phyloP scores from a whole-genome alignment of 176 grass and related monocot genomes.

The Rhipidocladum racemiflorum region DNA sequence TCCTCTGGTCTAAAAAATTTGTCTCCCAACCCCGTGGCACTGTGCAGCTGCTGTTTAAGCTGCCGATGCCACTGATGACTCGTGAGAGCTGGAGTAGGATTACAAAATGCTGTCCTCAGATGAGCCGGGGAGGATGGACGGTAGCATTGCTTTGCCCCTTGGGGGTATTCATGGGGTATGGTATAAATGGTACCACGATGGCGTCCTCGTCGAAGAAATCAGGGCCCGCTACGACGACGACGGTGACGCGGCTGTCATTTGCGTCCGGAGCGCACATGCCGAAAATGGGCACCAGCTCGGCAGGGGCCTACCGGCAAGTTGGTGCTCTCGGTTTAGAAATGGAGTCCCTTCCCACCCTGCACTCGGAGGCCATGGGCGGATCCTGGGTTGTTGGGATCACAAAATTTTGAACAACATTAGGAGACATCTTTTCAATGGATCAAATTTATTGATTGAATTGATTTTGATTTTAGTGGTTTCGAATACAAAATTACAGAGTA shows the following conservation, averaged over 20 bases:
- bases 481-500: too few relatives aligned
- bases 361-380: too few relatives aligned
- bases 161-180: slow-evolving; percentile 4
- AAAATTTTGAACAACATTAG: too few relatives aligned
- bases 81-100: neutral
- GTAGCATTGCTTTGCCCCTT: neutral
- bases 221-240: slow-evolving; percentile 23
- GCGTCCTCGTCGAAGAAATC: slow-evolving; percentile 13
- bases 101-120: neutral
- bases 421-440: too few relatives aligned
- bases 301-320: neutral
- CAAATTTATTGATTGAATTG: too few relatives aligned
- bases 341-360: slow-evolving; percentile 9
- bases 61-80: neutral
- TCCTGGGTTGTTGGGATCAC: too few relatives aligned
- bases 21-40: neutral
- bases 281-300: slow-evolving; percentile 51
- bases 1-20: neutral
- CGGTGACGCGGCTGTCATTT: slow-evolving; percentile 37
- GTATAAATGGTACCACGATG: neutral
- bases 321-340: neutral
- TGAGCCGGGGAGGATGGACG: neutral
- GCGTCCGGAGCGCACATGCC: slow-evolving; percentile 12
- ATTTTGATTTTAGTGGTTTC: too few relatives aligned
- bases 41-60: neutral